A percentile compares a stretch with the other conserved stretches of the same genome.
Evolutionary conservation across 768 basidiomycete genomes (phyloP).

Genomic region (Mycena belliarum): DNA sequence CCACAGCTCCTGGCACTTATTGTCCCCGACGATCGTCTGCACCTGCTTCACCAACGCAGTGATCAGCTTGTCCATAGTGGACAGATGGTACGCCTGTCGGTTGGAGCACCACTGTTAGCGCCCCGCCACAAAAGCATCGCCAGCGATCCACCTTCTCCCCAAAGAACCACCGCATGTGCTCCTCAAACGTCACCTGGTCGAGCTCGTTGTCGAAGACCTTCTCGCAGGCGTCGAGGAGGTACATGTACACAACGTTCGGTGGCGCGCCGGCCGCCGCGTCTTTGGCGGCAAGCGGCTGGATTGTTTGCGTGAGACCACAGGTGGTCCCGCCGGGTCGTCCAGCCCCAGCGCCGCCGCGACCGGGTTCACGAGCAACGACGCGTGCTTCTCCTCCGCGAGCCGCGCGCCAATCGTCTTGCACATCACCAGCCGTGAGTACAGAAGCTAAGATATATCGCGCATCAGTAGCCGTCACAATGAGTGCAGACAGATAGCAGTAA

Average conservation of each 20-base stretch:
- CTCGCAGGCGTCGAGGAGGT: slow-evolving; percentile 88
- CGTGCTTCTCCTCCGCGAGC: slow-evolving; percentile 67
- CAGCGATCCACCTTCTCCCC: slow-evolving; percentile 66
- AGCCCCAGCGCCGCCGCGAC: slow-evolving; percentile 83
- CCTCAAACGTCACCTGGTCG: slow-evolving; percentile 91
- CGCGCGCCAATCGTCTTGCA: slow-evolving; percentile 83
- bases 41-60: slow-evolving; percentile 91
- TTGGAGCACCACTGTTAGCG: slow-evolving; percentile 25
- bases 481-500: too few relatives aligned
- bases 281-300: slow-evolving; percentile 58
- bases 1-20: slow-evolving; percentile 86
- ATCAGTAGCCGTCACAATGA: background rate
- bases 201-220: slow-evolving; percentile 92
- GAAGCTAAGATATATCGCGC: slow-evolving; percentile 50
- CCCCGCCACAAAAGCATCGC: slow-evolving; percentile 4
- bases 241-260: slow-evolving; percentile 78
- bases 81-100: slow-evolving; percentile 84
- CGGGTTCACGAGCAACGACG: slow-evolving; percentile 70
- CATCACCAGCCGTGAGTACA: slow-evolving; percentile 83
- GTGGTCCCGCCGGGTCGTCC: slow-evolving; percentile 80
- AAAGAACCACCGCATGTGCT: slow-evolving; percentile 94
- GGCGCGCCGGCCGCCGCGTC: slow-evolving; percentile 40
- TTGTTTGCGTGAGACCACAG: slow-evolving; percentile 68
- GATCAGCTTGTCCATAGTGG: slow-evolving; percentile 93
- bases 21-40: slow-evolving; percentile 82